Evolutionary conservation across 331 rosid species (phyloP), one percentile per base, ranked within the genome.

Genomic region (Telfairia occidentalis): DNA sequence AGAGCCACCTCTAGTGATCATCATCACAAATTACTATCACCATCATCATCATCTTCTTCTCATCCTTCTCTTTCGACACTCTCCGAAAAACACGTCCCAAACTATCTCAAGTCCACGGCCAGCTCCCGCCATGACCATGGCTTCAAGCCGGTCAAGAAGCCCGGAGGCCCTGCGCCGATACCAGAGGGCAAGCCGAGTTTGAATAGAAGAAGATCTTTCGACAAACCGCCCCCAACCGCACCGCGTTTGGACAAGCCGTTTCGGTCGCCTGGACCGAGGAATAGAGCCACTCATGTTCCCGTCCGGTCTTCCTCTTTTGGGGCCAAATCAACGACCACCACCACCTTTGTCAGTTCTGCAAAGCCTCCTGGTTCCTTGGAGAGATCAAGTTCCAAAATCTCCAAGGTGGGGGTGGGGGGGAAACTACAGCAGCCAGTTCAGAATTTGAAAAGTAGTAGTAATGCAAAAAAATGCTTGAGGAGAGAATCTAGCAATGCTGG

Each of bases 131-230:
- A 40, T 4, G 89, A 75, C 16, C 69, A 86, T 26, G 2, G 26
- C 26, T 77, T 76, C 74, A 85, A 76, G 45, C 28, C 60, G 3
- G 26, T 50, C 29, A 87, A 66, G 76, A 87, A 84, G 65, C 0
- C 15, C 9, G 15, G 15, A 21, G 71, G 7, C 46, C 57, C 74
- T 66, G 43, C 71, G 11, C 19, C 60, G 64, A 77, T 26, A 45
- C 59, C 32, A 40, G 69, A 50, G 40, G 52, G 55, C 24, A 91
- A 73, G 74, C 72, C 92, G 3, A 16, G 23, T 2, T 7, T 79
- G 26, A 83, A 83, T 29, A 83, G 98, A 78, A 90, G 96, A 85
- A 91, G 90, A 76, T 95, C 97, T 16, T 71, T 90, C 5, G 97
- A 91, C 63, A 90, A 52, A 73, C 90, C 92, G 12, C 81, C 87